Conservation (phyloP, 495 filamentous ascomycete species). For the Neurospora sp. region DNA sequence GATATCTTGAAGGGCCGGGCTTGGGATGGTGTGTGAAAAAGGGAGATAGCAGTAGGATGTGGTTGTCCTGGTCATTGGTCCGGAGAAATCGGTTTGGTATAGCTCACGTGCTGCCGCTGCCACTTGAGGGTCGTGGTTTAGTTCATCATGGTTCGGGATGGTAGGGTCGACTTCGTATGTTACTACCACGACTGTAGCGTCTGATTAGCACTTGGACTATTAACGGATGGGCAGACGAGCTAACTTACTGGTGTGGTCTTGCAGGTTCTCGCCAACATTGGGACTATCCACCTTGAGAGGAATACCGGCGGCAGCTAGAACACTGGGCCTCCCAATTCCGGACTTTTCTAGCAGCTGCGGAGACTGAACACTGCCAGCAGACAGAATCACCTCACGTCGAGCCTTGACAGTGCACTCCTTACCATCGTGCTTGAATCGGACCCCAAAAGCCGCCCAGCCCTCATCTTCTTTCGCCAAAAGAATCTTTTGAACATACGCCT, state of each 20-base stretch:
- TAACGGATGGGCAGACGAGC: background rate
- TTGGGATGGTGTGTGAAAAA: slow-evolving; percentile 25
- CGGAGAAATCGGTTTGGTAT: slow-evolving; percentile 7
- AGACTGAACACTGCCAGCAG: slow-evolving; percentile 41
- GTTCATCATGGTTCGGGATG: slow-evolving; percentile 31
- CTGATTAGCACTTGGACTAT: background rate
- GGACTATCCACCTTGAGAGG: slow-evolving; percentile 32
- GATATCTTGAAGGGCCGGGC: slow-evolving; percentile 8
- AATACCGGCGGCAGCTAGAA: slow-evolving; percentile 36
- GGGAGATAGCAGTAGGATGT: slow-evolving; percentile 34
- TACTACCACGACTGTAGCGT: slow-evolving; percentile 28
- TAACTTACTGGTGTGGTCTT: slow-evolving; percentile 42
- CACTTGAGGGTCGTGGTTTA: slow-evolving; percentile 12
- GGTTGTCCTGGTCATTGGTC: slow-evolving; percentile 8
- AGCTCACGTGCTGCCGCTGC: slow-evolving; percentile 11
- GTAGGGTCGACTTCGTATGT: slow-evolving; percentile 39
- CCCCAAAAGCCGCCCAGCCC: slow-evolving; percentile 30
- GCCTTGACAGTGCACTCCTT: slow-evolving; percentile 18
- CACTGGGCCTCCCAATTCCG: slow-evolving; percentile 36
- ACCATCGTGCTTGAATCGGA: slow-evolving; percentile 30
- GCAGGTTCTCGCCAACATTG: slow-evolving; percentile 46
- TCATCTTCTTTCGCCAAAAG: slow-evolving; percentile 16
- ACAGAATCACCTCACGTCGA: slow-evolving; percentile 42
- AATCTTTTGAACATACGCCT: slow-evolving; percentile 28
- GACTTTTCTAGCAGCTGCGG: slow-evolving; percentile 50